phyloP scores from a whole-genome alignment of 331 rosid species.

The Saraca asoca region DNA sequence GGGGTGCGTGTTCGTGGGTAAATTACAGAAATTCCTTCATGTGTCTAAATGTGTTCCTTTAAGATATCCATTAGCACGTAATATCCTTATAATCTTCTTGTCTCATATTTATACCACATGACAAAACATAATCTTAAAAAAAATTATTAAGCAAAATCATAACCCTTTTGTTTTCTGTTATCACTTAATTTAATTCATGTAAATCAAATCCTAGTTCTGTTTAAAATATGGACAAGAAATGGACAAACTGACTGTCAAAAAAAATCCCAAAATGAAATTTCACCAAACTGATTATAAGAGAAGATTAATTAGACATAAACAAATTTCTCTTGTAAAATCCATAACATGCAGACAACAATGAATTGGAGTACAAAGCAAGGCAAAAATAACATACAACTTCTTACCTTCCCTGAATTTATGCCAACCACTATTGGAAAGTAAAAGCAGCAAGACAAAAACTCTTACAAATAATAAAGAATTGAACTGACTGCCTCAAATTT shows the following conservation, averaged over 20 bases:
- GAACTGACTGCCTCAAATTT: slow-evolving; percentile 41
- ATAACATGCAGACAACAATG: slow-evolving; percentile 29
- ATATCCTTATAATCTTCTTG: no score
- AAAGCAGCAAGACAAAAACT: slow-evolving; percentile 33
- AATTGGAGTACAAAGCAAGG: slow-evolving; percentile 41
- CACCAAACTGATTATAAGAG: slow-evolving; percentile 33
- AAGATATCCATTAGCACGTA: no score
- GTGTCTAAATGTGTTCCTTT: no score
- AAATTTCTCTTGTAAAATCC: slow-evolving; percentile 42
- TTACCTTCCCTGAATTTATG: slow-evolving; percentile 40
- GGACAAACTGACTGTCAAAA: no score
- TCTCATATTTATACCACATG: background rate
- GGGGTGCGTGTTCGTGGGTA: no score
- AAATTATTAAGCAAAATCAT: no score
- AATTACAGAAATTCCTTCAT: no score
- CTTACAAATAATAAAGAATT: slow-evolving; percentile 47
- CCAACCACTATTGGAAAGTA: slow-evolving; percentile 43
- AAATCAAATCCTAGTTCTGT: no score
- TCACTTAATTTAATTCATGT: no score
- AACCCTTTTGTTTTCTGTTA: no score
- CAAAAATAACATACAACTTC: slow-evolving; percentile 47
- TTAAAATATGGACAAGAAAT: no score
- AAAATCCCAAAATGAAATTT: slow-evolving; percentile 29
- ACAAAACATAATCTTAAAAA: background rate
- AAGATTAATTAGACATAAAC: slow-evolving; percentile 37